A percentile compares a stretch with the other conserved stretches of the same genome.
Conservation (phyloP, 75 land plant genomes). For the Cryptomeria japonica region DNA sequence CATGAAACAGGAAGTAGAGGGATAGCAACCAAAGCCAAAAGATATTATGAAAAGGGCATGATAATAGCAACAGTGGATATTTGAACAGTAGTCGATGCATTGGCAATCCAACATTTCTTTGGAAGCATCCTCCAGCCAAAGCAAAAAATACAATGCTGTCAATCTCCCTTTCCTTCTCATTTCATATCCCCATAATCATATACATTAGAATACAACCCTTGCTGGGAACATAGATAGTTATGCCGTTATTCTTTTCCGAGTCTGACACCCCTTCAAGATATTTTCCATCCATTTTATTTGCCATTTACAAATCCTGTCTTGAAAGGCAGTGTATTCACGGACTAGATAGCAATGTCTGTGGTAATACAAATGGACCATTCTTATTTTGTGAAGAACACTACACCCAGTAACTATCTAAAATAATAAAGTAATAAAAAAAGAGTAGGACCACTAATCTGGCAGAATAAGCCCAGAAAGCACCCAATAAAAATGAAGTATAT, state of each 20-base stretch:
- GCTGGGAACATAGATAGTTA: not conserved
- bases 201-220: not conserved
- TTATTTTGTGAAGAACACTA: not conserved
- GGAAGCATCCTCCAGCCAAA: not conserved
- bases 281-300: not conserved
- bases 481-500: not conserved
- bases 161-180: not conserved
- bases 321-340: not conserved
- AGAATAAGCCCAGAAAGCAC: not conserved
- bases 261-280: not conserved
- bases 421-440: not conserved
- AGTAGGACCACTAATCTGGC: not conserved
- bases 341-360: not conserved
- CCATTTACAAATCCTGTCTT: not conserved
- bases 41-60: not conserved
- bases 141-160: not conserved
- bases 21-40: not conserved
- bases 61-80: not conserved
- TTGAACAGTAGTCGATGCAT: too few species aligned
- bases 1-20: not conserved
- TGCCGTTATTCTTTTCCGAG: not conserved
- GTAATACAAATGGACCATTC: not conserved
- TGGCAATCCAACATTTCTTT: not conserved
- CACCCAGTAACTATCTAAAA: not conserved
- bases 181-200: not conserved